Evolutionary conservation across 1,284 basidiomycete species (phyloP).

Genomic region (Coniferiporia weirii): DNA sequence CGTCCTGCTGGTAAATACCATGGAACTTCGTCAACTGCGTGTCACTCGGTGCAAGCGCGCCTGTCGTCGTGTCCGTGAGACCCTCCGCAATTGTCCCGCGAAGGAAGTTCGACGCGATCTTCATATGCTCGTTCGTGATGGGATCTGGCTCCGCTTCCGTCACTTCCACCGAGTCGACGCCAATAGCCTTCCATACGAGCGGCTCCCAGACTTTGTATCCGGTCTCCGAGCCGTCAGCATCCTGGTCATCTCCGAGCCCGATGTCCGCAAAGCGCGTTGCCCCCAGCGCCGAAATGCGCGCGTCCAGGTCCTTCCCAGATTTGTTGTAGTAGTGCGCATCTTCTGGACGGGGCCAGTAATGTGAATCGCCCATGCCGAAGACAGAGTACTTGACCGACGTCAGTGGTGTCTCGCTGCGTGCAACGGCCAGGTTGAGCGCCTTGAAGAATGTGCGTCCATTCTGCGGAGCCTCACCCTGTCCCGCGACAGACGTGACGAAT

Average conservation of each 20-base stretch:
- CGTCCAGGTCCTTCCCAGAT: slow-evolving; percentile 87
- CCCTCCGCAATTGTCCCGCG: slow-evolving; percentile 95
- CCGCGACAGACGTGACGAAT: slow-evolving; percentile 95
- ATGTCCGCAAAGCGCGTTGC: slow-evolving; percentile 67
- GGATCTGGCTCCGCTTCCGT: slow-evolving; percentile 92
- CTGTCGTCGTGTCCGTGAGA: slow-evolving; percentile 82
- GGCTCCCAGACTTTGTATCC: slow-evolving; percentile 97
- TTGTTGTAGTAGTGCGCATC: slow-evolving; percentile 99
- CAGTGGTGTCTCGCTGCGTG: slow-evolving; percentile 51
- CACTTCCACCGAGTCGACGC: slow-evolving; percentile 88
- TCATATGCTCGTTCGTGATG: slow-evolving; percentile 99
- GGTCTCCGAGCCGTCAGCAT: slow-evolving; percentile 93
- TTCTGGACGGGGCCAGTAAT: slow-evolving; percentile 98
- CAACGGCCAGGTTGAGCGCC: slow-evolving; percentile 66
- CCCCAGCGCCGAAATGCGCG: slow-evolving; percentile 71
- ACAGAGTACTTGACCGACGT: slow-evolving; percentile 73
- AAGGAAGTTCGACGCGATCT: slow-evolving; percentile 92
- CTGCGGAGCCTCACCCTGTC: slow-evolving; percentile 96
- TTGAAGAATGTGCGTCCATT: slow-evolving; percentile 93
- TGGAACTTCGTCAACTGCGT: slow-evolving; percentile 98
- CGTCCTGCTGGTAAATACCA: slow-evolving; percentile 96
- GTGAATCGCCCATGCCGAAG: slow-evolving; percentile 96
- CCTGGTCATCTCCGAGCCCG: slow-evolving; percentile 95
- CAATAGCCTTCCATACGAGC: slow-evolving; percentile 88
- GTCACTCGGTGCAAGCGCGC: slow-evolving; percentile 86